A percentile compares a stretch with the other conserved stretches of the same genome.
Evolutionary conservation across 1,284 basidiomycete genomes (phyloP).

Genomic region (Coniferiporia sulphurascens): DNA sequence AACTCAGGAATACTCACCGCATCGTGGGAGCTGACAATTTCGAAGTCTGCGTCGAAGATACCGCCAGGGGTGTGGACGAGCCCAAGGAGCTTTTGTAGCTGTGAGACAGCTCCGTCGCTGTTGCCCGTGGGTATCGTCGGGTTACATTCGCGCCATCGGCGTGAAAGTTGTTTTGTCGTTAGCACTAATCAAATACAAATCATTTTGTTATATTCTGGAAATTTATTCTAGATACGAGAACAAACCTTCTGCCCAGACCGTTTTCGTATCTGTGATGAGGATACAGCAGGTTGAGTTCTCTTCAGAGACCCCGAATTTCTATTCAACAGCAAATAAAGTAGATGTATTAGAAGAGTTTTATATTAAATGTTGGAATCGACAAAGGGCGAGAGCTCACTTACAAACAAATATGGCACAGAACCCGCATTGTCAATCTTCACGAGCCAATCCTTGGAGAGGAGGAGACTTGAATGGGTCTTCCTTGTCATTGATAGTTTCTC

Average conservation of each 20-base stretch:
- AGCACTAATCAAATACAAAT: slow-evolving; percentile 39
- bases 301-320: slow-evolving; percentile 30
- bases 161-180: slow-evolving; percentile 52
- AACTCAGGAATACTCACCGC: slow-evolving; percentile 44
- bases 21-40: slow-evolving; percentile 49
- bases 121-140: slow-evolving; percentile 24
- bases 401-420: slow-evolving; percentile 65
- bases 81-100: slow-evolving; percentile 49
- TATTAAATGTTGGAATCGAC: slow-evolving; percentile 24
- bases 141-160: slow-evolving; percentile 63
- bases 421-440: slow-evolving; percentile 53
- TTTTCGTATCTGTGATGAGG: slow-evolving; percentile 67
- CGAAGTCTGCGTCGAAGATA: slow-evolving; percentile 52
- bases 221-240: neutral
- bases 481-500: neutral
- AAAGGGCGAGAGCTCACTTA: slow-evolving; percentile 43
- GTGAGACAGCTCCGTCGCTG: slow-evolving; percentile 46
- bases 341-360: neutral
- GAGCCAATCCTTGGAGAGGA: slow-evolving; percentile 68
- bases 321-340: neutral
- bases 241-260: slow-evolving; percentile 70
- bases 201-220: neutral
- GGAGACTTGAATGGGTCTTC: slow-evolving; percentile 53
- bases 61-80: slow-evolving; percentile 54
- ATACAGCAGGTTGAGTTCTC: slow-evolving; percentile 53